These are phyloP conservation scores for Geotrichum ghanense DNA, from an alignment of 805 yeast genomes.

Conservation along the genomic window DNA sequence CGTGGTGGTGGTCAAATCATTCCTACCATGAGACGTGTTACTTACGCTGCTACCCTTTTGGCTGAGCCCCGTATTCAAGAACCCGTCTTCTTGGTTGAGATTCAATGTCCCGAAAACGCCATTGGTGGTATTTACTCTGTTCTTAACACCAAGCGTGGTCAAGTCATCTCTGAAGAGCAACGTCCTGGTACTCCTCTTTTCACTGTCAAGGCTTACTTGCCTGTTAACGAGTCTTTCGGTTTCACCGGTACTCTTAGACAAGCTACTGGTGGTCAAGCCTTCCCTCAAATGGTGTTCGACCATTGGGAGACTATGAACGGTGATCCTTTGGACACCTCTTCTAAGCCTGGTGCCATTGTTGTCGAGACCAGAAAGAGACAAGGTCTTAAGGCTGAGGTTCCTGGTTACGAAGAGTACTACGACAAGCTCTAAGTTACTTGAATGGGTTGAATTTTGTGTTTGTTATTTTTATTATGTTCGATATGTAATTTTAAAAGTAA, in stretches of 20 bases:
- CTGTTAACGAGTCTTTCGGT: slow-evolving; percentile 99
- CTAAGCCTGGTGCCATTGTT: slow-evolving; percentile 60
- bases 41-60: slow-evolving; percentile 94
- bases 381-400: slow-evolving; percentile 94
- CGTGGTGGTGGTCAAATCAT: slow-evolving; percentile 99
- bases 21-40: slow-evolving; percentile 99
- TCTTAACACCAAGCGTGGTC: slow-evolving; percentile 96
- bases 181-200: slow-evolving; percentile 99
- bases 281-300: slow-evolving; percentile 99
- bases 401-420: slow-evolving; percentile 99
- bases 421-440: slow-evolving; percentile 31
- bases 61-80: slow-evolving; percentile 98
- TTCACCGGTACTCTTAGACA: slow-evolving; percentile 99
- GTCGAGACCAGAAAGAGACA: slow-evolving; percentile 78
- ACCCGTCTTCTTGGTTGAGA: slow-evolving; percentile 98
- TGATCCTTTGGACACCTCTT: slow-evolving; percentile 81
- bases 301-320: slow-evolving; percentile 91
- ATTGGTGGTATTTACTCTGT: slow-evolving; percentile 99
- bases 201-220: slow-evolving; percentile 99
- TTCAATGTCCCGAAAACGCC: slow-evolving; percentile 98
- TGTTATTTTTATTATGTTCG: not conserved
- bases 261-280: slow-evolving; percentile 99
- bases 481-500: not conserved
- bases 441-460: not conserved
- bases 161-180: slow-evolving; percentile 98